Percentiles rank a stretch among this genome's conserved stretches.
Conservation (phyloP, 306 rosid species). For the Boehmeria nivea region DNA sequence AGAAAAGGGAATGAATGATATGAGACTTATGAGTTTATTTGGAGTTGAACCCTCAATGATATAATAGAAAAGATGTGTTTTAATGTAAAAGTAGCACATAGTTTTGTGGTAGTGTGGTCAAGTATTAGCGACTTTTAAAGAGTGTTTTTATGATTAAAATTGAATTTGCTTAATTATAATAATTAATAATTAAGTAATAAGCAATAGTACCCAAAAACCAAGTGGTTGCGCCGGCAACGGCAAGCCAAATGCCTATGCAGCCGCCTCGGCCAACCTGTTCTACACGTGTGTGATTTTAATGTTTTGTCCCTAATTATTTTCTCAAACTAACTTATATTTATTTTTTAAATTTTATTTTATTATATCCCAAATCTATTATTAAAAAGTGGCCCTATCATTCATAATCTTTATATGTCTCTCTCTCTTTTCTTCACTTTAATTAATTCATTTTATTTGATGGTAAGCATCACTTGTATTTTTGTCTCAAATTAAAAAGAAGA, state of each 20-base stretch:
- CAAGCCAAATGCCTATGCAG: conserved; percentile 17
- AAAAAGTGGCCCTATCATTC: background rate
- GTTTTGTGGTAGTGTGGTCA: background rate
- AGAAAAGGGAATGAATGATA: background rate
- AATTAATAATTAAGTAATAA: too few species aligned
- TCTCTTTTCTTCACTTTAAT: background rate
- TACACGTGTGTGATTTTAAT: conserved; percentile 17
- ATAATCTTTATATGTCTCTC: too few species aligned
- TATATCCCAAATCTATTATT: background rate
- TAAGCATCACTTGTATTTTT: background rate
- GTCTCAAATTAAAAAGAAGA: background rate
- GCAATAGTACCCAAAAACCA: background rate
- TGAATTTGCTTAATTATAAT: too few species aligned
- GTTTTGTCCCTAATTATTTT: conserved; percentile 5
- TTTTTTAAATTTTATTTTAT: too few species aligned
- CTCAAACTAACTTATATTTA: background rate
- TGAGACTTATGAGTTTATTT: background rate
- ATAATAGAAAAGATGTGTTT: background rate
- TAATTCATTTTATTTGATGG: background rate
- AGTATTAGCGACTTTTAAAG: too few species aligned
- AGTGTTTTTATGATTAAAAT: background rate
- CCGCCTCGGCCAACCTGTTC: conserved; percentile 29
- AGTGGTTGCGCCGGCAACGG: conserved; percentile 27
- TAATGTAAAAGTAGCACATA: background rate
- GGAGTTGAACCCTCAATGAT: background rate